These are phyloP conservation scores for Penicillium soppii DNA, from an alignment of 495 filamentous ascomycete species.

Conservation along the genomic window DNA sequence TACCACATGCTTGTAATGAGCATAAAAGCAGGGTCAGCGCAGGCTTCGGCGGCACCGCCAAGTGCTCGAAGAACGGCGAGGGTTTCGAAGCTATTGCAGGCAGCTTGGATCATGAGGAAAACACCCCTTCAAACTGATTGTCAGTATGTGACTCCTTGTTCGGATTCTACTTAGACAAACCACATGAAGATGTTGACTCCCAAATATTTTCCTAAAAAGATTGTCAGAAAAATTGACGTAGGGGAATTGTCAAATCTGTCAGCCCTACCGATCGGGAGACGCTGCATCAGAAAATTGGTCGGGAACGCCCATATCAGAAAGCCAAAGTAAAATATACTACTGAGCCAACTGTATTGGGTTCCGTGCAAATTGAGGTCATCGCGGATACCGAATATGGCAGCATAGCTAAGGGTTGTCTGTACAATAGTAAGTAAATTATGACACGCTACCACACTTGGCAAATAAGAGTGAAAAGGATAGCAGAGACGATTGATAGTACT, in stretches of 20 bases:
- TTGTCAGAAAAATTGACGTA: constrained; percentile 5
- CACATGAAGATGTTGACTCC: constrained; percentile 61
- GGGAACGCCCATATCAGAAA: constrained; percentile 53
- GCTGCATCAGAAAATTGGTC: constrained; percentile 55
- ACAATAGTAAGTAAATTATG: constrained; percentile 35
- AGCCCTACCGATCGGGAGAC: constrained; percentile 53
- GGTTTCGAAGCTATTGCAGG: constrained; percentile 51
- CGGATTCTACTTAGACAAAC: constrained; percentile 15
- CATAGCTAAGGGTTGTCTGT: constrained; percentile 57
- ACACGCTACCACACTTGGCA: constrained; percentile 13
- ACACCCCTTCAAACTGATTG: constrained; percentile 38
- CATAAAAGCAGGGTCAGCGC: constrained; percentile 38
- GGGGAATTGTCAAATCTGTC: neutral
- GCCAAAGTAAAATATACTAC: constrained; percentile 50
- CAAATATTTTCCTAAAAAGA: constrained; percentile 49
- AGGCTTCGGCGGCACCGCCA: constrained; percentile 57
- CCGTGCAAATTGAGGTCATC: constrained; percentile 47
- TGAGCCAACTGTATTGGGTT: constrained; percentile 51
- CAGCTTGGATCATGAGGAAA: constrained; percentile 57
- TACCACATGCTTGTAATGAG: constrained; percentile 49
- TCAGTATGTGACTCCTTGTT: neutral
- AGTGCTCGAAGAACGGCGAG: constrained; percentile 52
- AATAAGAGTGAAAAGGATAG: constrained; percentile 12
- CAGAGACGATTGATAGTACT: constrained; percentile 10
- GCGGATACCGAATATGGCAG: constrained; percentile 57